A percentile compares a stretch with the other conserved stretches of the same genome.
phyloP scores from a whole-genome alignment of 1,284 basidiomycete genomes.

The Malassezia equina region DNA sequence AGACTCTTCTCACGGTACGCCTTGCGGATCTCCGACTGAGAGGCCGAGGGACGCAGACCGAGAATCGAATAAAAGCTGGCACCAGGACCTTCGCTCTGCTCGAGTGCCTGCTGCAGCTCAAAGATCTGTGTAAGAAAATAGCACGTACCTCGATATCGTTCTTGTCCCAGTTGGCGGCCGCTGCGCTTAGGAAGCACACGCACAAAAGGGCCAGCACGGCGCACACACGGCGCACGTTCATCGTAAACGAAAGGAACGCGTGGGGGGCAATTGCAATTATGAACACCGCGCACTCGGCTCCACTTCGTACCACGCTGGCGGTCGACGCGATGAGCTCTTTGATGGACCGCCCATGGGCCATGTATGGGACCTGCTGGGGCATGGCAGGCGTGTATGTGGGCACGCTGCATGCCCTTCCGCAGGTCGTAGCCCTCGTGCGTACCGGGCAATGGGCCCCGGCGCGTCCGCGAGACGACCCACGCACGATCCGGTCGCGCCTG shows the following conservation, averaged over 20 bases:
- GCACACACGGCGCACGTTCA: constrained; percentile 12
- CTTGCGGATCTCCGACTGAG: constrained; percentile 27
- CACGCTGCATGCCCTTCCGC: constrained; percentile 8
- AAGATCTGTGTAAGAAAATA: constrained; percentile 28
- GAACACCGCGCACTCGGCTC: not conserved
- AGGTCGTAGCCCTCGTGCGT: not conserved
- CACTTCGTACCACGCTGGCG: not conserved
- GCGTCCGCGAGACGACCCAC: constrained; percentile 22
- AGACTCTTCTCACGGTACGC: constrained; percentile 41
- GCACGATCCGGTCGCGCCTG: constrained; percentile 24
- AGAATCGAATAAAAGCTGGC: constrained; percentile 42
- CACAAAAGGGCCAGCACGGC: constrained; percentile 3
- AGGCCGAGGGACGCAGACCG: constrained; percentile 22
- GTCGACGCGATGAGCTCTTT: not conserved
- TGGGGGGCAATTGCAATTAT: not conserved
- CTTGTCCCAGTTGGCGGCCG: constrained; percentile 29
- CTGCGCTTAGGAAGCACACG: constrained; percentile 4
- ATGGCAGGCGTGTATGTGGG: constrained; percentile 14
- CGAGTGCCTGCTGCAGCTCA: constrained; percentile 38
- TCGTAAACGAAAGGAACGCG: constrained; percentile 1
- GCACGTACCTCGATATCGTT: constrained; percentile 30
- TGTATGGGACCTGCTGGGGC: not conserved
- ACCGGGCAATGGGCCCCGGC: not conserved
- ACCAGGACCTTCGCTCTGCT: constrained; percentile 26
- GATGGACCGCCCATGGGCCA: not conserved